Conservation (phyloP, 768 basidiomycete species). For the Lactarius hengduanensis region DNA sequence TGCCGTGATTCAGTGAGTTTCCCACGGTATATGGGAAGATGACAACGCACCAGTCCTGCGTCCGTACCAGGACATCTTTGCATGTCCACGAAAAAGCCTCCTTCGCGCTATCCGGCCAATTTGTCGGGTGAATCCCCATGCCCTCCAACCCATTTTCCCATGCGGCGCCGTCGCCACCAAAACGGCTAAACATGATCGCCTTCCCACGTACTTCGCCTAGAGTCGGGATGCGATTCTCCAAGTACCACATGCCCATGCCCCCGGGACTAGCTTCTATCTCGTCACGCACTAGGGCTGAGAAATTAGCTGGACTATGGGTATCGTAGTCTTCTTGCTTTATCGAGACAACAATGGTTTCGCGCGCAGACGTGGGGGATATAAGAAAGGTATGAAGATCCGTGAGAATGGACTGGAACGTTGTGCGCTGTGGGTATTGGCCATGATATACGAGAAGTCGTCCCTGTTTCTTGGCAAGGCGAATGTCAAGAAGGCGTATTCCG, state of each 20-base stretch:
- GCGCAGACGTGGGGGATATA: conserved; percentile 49
- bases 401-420: conserved; percentile 67
- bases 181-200: conserved; percentile 82
- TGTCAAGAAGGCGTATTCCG: conserved; percentile 80
- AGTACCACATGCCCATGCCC: conserved; percentile 67
- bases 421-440: conserved; percentile 67
- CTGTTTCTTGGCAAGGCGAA: conserved; percentile 70
- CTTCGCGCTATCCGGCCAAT: conserved; percentile 79
- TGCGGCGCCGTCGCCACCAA: conserved; percentile 63
- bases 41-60: conserved; percentile 77
- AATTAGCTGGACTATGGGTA: conserved; percentile 44
- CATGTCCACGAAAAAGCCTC: conserved; percentile 79
- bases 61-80: conserved; percentile 64
- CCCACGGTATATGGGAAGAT: neutral
- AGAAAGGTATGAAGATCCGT: conserved; percentile 62
- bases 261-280: conserved; percentile 60
- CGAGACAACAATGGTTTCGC: conserved; percentile 81
- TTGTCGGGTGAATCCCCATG: conserved; percentile 82
- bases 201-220: conserved; percentile 87
- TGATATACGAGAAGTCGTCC: conserved; percentile 75
- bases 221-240: conserved; percentile 75
- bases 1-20: conserved; percentile 3
- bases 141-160: conserved; percentile 72
- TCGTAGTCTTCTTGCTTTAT: conserved; percentile 84
- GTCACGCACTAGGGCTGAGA: conserved; percentile 63